Evolutionary conservation across 2,329 filamentous ascomycete species (phyloP).

Genomic region (Colletotrichum tanaceti): DNA sequence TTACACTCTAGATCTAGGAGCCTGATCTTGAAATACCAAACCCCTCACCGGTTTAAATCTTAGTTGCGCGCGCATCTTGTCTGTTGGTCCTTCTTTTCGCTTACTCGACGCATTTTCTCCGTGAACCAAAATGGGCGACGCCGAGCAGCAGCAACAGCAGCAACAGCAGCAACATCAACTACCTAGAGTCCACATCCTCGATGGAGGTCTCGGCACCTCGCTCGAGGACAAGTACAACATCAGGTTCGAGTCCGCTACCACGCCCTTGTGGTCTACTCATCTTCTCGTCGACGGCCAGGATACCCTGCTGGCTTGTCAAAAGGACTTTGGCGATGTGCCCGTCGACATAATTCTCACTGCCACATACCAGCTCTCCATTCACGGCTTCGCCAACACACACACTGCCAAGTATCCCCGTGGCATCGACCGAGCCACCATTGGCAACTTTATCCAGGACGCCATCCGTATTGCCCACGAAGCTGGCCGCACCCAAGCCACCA

Average conservation of each 20-base stretch:
- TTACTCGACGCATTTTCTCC: neutral
- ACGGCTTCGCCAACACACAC: slow-evolving; percentile 66
- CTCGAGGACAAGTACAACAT: slow-evolving; percentile 68
- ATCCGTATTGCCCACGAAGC: slow-evolving; percentile 56
- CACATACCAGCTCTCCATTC: slow-evolving; percentile 72
- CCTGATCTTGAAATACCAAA: neutral
- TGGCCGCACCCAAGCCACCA: slow-evolving; percentile 43
- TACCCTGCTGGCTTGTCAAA: slow-evolving; percentile 66
- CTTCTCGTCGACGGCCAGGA: slow-evolving; percentile 66
- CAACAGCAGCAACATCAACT: too few relatives aligned
- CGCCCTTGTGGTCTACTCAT: slow-evolving; percentile 76
- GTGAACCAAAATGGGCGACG: slow-evolving; percentile 22
- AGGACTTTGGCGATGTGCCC: slow-evolving; percentile 65
- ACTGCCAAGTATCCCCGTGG: slow-evolving; percentile 57
- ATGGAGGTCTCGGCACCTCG: slow-evolving; percentile 75
- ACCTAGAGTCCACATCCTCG: slow-evolving; percentile 61
- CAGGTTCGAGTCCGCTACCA: slow-evolving; percentile 60
- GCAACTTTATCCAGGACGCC: slow-evolving; percentile 56
- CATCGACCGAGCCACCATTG: slow-evolving; percentile 54
- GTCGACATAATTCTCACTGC: slow-evolving; percentile 74
- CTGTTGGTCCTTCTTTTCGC: neutral
- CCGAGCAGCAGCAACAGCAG: slow-evolving; percentile 12
- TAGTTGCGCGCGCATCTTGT: neutral
- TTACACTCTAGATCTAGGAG: neutral
- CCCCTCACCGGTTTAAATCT: neutral